phyloP scores from a whole-genome alignment of 106 monocot genomes.

The Gastrodia elata region DNA sequence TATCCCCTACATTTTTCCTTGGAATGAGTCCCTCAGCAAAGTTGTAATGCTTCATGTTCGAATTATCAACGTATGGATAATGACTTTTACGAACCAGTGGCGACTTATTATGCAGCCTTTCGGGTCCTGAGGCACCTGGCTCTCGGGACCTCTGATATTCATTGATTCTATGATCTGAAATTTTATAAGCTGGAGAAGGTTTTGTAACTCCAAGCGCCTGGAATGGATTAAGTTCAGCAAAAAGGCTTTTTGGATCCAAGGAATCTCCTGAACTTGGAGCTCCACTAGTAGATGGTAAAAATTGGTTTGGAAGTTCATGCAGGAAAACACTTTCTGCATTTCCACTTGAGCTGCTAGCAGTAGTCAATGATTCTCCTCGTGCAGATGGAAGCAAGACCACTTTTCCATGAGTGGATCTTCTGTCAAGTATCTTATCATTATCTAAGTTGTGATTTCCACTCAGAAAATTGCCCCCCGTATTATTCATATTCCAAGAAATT shows the following conservation, averaged over 20 bases:
- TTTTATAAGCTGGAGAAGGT: conserved; percentile 19
- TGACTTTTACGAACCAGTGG: conserved; percentile 86
- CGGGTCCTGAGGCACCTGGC: conserved; percentile 48
- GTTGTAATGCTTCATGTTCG: conserved; percentile 42
- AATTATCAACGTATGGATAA: conserved; percentile 60
- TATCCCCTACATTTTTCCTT: conserved; percentile 37
- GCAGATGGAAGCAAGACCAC: conserved; percentile 13
- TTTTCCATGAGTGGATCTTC: conserved; percentile 25
- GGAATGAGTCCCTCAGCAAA: conserved; percentile 41
- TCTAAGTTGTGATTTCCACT: conserved; percentile 12
- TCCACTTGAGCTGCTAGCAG: conserved; percentile 34
- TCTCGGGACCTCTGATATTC: conserved; percentile 63
- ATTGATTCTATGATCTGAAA: conserved; percentile 29
- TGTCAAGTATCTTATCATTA: conserved; percentile 17
- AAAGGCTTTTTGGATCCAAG: conserved; percentile 46
- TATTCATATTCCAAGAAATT: conserved; percentile 15
- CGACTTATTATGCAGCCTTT: conserved; percentile 44
- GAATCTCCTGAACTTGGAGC: conserved; percentile 27
- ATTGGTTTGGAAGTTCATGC: conserved; percentile 16
- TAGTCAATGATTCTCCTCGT: conserved; percentile 23
- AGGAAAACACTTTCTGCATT: conserved; percentile 15
- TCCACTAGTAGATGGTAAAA: conserved; percentile 11
- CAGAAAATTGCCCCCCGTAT: conserved; percentile 13
- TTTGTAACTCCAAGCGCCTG: conserved; percentile 30
- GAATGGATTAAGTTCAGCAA: conserved; percentile 92